These are phyloP conservation scores for Bromus sterilis DNA, from an alignment of 176 grass and related monocot genomes.

Conservation along the genomic window DNA sequence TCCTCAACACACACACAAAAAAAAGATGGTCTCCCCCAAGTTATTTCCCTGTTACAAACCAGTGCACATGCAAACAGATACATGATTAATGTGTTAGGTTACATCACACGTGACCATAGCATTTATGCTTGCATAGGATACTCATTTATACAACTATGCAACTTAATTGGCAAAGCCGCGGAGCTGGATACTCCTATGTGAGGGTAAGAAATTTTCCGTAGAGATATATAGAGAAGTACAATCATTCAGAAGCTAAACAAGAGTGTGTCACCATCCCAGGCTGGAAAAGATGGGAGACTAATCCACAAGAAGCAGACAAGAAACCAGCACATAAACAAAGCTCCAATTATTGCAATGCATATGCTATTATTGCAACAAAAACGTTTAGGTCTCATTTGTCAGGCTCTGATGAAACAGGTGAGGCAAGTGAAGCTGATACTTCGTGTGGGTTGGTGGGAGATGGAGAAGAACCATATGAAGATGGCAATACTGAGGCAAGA, in stretches of 20 bases:
- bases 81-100: background rate
- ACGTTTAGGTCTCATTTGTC: background rate
- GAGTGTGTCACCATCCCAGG: background rate
- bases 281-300: background rate
- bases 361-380: slow-evolving; percentile 4
- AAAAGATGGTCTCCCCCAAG: background rate
- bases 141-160: slow-evolving; percentile 14
- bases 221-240: background rate
- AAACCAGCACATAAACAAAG: slow-evolving; percentile 3
- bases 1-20: background rate
- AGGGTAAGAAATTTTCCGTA: background rate
- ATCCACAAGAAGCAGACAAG: background rate
- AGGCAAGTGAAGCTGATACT: background rate
- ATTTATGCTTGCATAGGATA: slow-evolving; percentile 36
- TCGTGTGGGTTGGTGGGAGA: background rate
- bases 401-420: slow-evolving; percentile 1
- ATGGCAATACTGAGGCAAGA: slow-evolving; percentile 69
- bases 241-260: background rate
- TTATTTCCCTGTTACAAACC: background rate
- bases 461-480: slow-evolving; percentile 70
- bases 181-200: background rate
- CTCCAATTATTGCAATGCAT: slow-evolving; percentile 3
- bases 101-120: background rate
- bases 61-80: slow-evolving; percentile 5
- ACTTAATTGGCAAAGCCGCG: slow-evolving; percentile 15